Evolutionary conservation across 2,329 filamentous ascomycete species (phyloP), one percentile per base, ranked within the genome.

Genomic region (Aureobasidium zeae): DNA sequence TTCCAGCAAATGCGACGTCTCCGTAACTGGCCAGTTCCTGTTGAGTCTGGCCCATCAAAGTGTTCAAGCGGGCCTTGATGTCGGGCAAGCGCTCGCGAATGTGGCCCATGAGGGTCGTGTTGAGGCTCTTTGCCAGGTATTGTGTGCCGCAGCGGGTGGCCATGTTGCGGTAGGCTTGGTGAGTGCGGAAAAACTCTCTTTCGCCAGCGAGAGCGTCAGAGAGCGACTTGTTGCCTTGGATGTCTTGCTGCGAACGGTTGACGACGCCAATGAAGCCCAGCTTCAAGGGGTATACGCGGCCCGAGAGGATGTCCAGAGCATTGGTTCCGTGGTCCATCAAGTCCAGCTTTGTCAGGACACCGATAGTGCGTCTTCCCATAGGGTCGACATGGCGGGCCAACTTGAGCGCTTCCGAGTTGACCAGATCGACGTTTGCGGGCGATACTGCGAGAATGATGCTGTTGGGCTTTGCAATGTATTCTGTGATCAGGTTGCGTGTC

Each of bases 241-340:
- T 98, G 63, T 98, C 91, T 64, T 96, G 89, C 64, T 98, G 91
- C 24, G 91, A 96, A 51, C 91, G 80, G 66, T 98, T 98, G 57
- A 98, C 89, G 12, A 96, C 88, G 49, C 91, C 91, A 54, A 98
- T 96, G 62, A 96, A 98, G 20, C 91, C 91, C 50, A 98, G 76
- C 66, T 96, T 98, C 55, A 98, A 64, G 7, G 91, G 91, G 63
- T 98, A 98, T 3, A 98, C 91, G 19, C 91, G 81, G 3, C 91
- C 91, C 5, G 89, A 93, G n/a, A 98, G 74, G 54, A 98, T 98
- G 58, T 98, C 91, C 54, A 98, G 73, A 12, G 91, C 91, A 58
- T 98, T 96, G 46, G 91, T 98, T 50, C 91, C 91, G 59, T 98
- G 89, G 59, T 98, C 91, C 91, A 98, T 98, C 46, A 98, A 70